Conservation (phyloP, 352 stramenopile species). For the Pythium rhizo-oryzae region DNA sequence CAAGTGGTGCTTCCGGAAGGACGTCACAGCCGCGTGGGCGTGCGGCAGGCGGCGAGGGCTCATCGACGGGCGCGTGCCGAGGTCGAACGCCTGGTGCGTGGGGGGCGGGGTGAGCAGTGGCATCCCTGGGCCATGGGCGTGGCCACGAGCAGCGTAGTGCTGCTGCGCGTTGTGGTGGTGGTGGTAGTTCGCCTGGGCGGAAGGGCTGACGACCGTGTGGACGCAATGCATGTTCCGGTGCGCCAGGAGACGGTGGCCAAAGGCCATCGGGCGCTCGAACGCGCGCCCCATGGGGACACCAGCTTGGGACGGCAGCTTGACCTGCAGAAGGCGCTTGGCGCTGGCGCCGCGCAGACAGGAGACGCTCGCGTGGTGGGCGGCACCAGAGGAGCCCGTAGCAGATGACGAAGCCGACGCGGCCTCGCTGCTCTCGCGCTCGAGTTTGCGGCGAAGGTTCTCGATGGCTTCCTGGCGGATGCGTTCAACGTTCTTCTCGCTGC, state of each 20-base stretch:
- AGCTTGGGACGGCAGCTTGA: conserved; percentile 43
- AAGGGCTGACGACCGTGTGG: conserved; percentile 10
- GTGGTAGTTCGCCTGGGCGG: background rate
- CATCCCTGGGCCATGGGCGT: background rate
- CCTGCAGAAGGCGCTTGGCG: conserved; percentile 70
- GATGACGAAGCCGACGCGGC: conserved; percentile 1
- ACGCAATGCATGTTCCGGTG: background rate
- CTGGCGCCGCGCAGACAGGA: conserved; percentile 65
- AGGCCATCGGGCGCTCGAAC: conserved; percentile 7
- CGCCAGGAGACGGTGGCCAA: background rate
- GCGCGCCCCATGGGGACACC: background rate
- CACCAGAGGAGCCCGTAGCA: background rate
- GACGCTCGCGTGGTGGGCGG: conserved; percentile 38
- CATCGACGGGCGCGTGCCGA: conserved; percentile 12
- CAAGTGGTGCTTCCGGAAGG: background rate
- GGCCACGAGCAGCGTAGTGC: conserved; percentile 9
- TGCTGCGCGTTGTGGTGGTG: background rate
- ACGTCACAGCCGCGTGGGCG: background rate
- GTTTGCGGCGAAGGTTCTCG: conserved; percentile 73
- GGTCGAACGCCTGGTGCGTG: background rate
- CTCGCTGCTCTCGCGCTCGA: conserved; percentile 51
- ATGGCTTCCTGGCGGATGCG: conserved; percentile 77
- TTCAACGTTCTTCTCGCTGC: conserved; percentile 80
- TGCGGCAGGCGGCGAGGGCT: conserved; percentile 1
- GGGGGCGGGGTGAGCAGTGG: conserved; percentile 41